Evolutionary conservation across 768 basidiomycete genomes (phyloP), one percentile per base, ranked within the genome.

Genomic region (Podaxis pistillaris): DNA sequence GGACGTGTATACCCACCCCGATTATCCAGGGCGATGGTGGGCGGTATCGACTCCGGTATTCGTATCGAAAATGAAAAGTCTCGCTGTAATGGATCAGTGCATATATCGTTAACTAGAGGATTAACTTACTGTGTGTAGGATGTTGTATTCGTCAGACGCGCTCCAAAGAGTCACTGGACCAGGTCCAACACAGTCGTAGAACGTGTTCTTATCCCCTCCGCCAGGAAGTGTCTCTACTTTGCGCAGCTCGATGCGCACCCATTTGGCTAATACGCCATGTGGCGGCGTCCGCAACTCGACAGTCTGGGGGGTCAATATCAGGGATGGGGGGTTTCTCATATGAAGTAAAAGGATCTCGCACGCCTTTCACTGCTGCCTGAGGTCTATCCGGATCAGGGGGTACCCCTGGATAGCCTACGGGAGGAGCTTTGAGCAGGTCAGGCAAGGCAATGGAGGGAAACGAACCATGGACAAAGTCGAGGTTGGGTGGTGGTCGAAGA

Each of bases 31-130:
- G 88, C 85, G 61, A 94, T 84, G 44, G 84, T 91, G 15, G 95
- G 93, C 1, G 95, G 95, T 63, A 94, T 89, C 8, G 91, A 90
- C 73, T 96, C 94, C 0, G 95, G 96, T 69, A 98, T 88, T 28
- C 94, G 89, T 53, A 98, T 91, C 60, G 86, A 85, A 73, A 97
- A 97, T 3, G 90, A 88, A 66, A 93, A 89, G 76, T 95, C 93
- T 83, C 87, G 87, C 92, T 94, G 65, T 54, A 65, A 64, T 55
- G 36, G 56, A 52, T 59, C 33, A 53, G 53, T 22, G 41, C 41
- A 62, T 26, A 62, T 28, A 47, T 52, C 44, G 26, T 30, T 12
- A 64, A 46, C 53, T 24, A 24, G 17, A 56, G 40, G 30, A 24
- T 72, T 73, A 36, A 74, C 81, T 71, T 68, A 94, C 93, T 30